Base-by-base conservation (phyloP, 768 basidiomycete genomes). In the Boletellus ananas region DNA sequence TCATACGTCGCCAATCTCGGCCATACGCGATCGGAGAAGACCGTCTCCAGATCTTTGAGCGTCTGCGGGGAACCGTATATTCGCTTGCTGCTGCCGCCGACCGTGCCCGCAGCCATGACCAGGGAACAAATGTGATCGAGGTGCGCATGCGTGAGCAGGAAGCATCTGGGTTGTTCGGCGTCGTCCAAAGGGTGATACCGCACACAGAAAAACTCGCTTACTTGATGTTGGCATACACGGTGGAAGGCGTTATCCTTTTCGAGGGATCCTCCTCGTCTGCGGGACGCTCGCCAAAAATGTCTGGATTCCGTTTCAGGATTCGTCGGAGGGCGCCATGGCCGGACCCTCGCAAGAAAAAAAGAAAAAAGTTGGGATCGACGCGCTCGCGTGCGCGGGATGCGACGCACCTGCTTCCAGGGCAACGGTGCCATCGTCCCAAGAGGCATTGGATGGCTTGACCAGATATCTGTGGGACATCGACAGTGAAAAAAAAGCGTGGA, bases 121-220 rank as follows among this genome's bases (percentile, higher is more conserved):
- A 96, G 76, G 35, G 90, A 84, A 52, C 79, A 81, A 58, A 91
- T 78, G 66, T 98, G 94, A 70, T 98, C 94, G 23, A 97, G 70
- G 67, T 98, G 94, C 0, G 89, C 85, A 63, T 95, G 94, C 6
- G 89, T 87, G 58, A 96, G 74, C 52, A 94, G 74, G 61, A 88
- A 95, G 56, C 83, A 89, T 54, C 91, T 94, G 39, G 9, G 29
- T 29, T 11, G 29, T 29, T 11, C 29, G 29, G 10, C 29, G 29
- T 29, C 29, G 29, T 10, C 11, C 29, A 29, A 29, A 9, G 29
- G 29, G 13, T 18, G 11, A 29, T 23, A 17, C 38, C 17, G 18
- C 11, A 18, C 42, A 2, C 20, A 17, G 31, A 20, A 12, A 41
- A 25, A 17, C 2, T 3, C 7, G 45, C 65, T 56, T n/a, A 67